Conservation (phyloP, 139 green algal species). For the Tetradesmus lagerheimii region DNA sequence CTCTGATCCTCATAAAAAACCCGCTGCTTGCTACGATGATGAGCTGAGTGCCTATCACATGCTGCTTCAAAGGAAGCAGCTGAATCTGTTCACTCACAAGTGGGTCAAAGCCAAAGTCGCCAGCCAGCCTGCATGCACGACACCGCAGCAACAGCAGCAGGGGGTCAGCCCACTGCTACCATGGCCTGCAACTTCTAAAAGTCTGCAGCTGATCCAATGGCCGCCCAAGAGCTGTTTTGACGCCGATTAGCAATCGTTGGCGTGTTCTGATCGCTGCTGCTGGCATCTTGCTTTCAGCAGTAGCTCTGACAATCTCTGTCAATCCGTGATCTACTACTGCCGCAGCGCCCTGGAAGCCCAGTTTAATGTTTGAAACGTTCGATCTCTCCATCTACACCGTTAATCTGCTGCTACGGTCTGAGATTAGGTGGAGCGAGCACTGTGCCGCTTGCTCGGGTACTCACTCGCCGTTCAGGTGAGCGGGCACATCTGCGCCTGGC, state of each 20-base stretch:
- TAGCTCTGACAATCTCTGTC: neutral
- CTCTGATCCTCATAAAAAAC: too few species aligned
- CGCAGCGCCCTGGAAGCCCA: neutral
- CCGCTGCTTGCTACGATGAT: too few species aligned
- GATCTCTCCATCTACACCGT: neutral
- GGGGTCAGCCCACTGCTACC: neutral
- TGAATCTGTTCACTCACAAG: conserved; percentile 18
- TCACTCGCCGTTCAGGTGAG: conserved; percentile 63
- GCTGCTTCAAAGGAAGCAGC: neutral
- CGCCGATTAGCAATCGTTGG: neutral
- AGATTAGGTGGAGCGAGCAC: neutral
- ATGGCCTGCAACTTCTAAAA: neutral
- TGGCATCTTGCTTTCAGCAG: neutral
- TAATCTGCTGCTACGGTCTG: conserved; percentile 3
- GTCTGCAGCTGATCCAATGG: neutral
- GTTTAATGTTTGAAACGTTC: neutral
- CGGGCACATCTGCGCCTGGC: conserved; percentile 61
- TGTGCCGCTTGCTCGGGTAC: conserved; percentile 3
- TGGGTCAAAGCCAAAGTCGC: conserved; percentile 73
- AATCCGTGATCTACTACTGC: neutral
- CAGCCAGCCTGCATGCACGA: conserved; percentile 44
- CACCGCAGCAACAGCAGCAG: conserved; percentile 8
- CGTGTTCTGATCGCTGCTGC: neutral
- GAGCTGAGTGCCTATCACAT: neutral
- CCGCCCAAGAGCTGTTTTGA: neutral